Base-by-base conservation (phyloP, 169 alveolate species). In the Plasmodium cynomolgi region DNA sequence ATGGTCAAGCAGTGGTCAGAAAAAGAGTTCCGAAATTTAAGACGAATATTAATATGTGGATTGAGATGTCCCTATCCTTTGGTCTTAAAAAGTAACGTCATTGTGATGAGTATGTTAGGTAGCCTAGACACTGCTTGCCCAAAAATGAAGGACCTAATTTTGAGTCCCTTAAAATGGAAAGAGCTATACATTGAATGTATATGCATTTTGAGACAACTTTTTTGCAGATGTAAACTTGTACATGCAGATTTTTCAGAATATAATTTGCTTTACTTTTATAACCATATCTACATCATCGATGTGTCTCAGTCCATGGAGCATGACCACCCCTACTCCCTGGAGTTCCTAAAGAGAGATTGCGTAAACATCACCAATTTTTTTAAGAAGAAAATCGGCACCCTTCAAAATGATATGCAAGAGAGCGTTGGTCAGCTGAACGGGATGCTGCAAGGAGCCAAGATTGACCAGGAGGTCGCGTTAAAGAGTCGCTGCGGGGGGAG, bases 1-100 rank as follows among this genome's bases (percentile, higher is more conserved):
- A 99, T 99, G 99, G 99, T 99, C 1, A 97, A 98, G 68, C 99
- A 98, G 86, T 99, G 99, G 99, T 99, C 99, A 37, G 99, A 99
- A 97, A 99, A 99, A 97, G 99, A 99, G 95, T 97, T 98, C 79
- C 93, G 99, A 82, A 99, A 99, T 95, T 95, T 99, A 73, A 97
- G 98, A 94, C 97, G 99, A 84, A 95, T 99, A 20, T 96, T 97
- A 73, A 95, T 97, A 88, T 96, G 98, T 54, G 99, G 99, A 56
- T 79, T 98, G 81, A 97, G 98, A 92, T 97, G 99, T 54, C 99
- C 99, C 15, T 97, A 97, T 39, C 99, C 99, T n/a, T 95, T 97
- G 58, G 97, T 97, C 23, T 98, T 99, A 56, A 98, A 98, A 95
- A 98, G 98, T 81, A 99, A 99, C 96, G 98, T 99, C 29, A 97